A percentile compares a stretch with the other conserved stretches of the same genome.
Evolutionary conservation across 129 eudicot species (phyloP).

Genomic region (carrot (Daucus carota)): DNA sequence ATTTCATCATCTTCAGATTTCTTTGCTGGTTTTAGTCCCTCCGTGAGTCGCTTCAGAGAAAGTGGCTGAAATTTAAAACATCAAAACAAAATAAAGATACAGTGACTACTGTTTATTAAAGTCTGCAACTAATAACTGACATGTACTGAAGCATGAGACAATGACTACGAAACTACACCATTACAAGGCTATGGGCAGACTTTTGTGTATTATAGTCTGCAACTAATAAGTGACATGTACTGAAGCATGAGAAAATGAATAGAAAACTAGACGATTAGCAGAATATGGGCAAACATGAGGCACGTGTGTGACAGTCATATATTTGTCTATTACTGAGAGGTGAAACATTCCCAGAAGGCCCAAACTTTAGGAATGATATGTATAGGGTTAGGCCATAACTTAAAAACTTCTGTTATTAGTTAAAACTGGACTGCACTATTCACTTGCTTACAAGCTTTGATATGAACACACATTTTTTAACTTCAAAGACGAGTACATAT

Average conservation of each 20-base stretch:
- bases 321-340: not conserved
- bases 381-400: not conserved
- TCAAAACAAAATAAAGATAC: not conserved
- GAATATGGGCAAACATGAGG: not conserved
- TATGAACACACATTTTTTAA: not conserved
- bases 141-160: too few relatives aligned
- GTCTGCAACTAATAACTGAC: not conserved
- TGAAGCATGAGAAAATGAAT: not conserved
- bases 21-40: slow-evolving; percentile 60
- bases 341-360: not conserved
- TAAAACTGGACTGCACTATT: not conserved
- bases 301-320: not conserved
- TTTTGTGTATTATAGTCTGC: too few relatives aligned
- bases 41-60: slow-evolving; percentile 71
- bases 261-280: not conserved
- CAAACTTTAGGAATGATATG: not conserved
- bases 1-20: slow-evolving; percentile 57
- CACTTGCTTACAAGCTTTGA: not conserved
- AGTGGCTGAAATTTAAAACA: slow-evolving; percentile 64
- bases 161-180: too few relatives aligned
- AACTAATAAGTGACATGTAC: not conserved
- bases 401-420: not conserved
- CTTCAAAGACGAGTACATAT: not conserved
- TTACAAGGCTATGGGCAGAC: too few relatives aligned
- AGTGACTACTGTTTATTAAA: not conserved